Base-by-base conservation (phyloP, 495 filamentous ascomycete species). In the Chaetomium fimeti region DNA sequence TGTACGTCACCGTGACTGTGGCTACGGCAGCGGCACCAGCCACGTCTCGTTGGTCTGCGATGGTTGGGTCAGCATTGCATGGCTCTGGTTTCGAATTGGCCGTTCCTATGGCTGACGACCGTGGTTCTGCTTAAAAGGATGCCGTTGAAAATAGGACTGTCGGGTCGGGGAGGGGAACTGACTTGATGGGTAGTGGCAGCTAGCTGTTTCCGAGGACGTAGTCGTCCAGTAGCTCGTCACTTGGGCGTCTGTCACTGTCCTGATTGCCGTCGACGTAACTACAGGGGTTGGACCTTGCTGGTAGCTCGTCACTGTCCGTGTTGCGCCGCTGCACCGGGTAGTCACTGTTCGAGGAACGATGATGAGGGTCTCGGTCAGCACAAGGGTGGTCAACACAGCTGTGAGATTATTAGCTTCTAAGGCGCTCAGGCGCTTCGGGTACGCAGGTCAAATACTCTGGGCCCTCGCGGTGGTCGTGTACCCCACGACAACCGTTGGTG, bases 401-500 rank as follows among this genome's bases (percentile, higher is more conserved):
- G 29, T n/a, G 54, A 20, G 69, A 48, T 68, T 8, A 24, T 53
- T 32, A 53, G 51, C 43, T n/a, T 16, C 42, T 40, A n/a, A 24
- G 5, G 45, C 13, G 0, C 7, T 16, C 4, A 7, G 27, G 27
- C 1, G 2, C 20, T 9, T 13, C 56, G 22, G 52, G 13, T 42
- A 20, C 16, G 12, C 7, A 15, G 27, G 1, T 55, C 24, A 43
- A 59, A 8, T 73, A 79, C 76, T 80, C 43, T 68, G 69, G 11
- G 74, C 73, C 45, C 67, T 67, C 15, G 78, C 74, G 20, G 76
- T 80, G 57, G 71, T 77, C 18, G 78, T 80, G 47, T 74, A 63
- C 20, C 78, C 78, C 22, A 78, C 43, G 6, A 75, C 62, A 12
- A 78, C 74, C 3, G 78, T 80, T 25, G 78, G 78, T 0, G 78